A percentile compares a stretch with the other conserved stretches of the same genome.
Conservation (phyloP, 371 early-diverging fungal species). For the Mucor indicus region DNA sequence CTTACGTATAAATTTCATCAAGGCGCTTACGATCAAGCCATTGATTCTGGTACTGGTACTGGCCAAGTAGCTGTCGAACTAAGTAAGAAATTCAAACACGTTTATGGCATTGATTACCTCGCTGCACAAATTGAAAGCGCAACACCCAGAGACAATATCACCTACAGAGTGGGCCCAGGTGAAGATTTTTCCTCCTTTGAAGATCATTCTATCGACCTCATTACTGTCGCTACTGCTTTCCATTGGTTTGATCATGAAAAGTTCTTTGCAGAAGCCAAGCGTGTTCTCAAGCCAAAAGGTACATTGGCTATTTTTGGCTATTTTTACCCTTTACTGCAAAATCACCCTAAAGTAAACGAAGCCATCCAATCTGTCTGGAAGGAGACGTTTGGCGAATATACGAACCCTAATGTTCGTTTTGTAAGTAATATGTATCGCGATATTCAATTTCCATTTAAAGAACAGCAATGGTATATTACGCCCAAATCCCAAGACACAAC, state of each 20-base stretch:
- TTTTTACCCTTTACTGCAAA: slow-evolving; percentile 40
- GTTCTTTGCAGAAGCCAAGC: slow-evolving; percentile 59
- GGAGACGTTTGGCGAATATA: slow-evolving; percentile 29
- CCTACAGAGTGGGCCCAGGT: slow-evolving; percentile 45
- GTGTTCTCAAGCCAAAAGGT: slow-evolving; percentile 55
- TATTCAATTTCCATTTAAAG: slow-evolving; percentile 30
- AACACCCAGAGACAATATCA: slow-evolving; percentile 38
- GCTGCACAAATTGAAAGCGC: slow-evolving; percentile 48
- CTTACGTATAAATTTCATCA: slow-evolving; percentile 40
- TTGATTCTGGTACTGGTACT: slow-evolving; percentile 57
- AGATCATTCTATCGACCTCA: slow-evolving; percentile 43
- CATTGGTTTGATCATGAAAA: slow-evolving; percentile 65
- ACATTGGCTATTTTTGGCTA: slow-evolving; percentile 69
- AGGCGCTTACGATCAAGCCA: slow-evolving; percentile 23
- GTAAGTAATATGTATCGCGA: slow-evolving; percentile 35
- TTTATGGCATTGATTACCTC: slow-evolving; percentile 54
- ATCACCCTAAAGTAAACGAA: slow-evolving; percentile 33
- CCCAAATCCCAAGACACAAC: slow-evolving; percentile 16
- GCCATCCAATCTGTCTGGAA: slow-evolving; percentile 21
- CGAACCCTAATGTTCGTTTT: slow-evolving; percentile 33
- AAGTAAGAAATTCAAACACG: slow-evolving; percentile 41
- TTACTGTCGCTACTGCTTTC: slow-evolving; percentile 60
- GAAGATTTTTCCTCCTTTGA: slow-evolving; percentile 36
- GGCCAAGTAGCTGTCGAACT: slow-evolving; percentile 51
- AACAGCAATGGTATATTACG: slow-evolving; percentile 34